Conservation (phyloP, 306 rosid genomes). For the Nissolia schottii region DNA sequence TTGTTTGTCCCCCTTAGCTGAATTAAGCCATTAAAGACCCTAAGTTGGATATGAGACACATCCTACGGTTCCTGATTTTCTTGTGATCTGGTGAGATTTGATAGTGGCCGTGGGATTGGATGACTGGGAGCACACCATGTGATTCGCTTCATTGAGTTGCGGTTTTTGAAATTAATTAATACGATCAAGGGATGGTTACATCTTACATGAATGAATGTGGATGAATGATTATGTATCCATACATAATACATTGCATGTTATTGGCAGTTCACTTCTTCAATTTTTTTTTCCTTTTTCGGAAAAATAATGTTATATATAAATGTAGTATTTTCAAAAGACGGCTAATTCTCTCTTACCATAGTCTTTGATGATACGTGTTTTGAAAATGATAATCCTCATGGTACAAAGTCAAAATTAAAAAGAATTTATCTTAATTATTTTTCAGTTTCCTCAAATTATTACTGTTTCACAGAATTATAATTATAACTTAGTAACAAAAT, state of each 20-base stretch:
- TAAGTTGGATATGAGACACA: slow-evolving; percentile 50
- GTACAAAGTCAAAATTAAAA: too few relatives aligned
- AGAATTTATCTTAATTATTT: too few relatives aligned
- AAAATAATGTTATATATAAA: too few relatives aligned
- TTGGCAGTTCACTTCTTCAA: too few relatives aligned
- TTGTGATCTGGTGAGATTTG: slow-evolving; percentile 38
- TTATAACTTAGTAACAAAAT: too few relatives aligned
- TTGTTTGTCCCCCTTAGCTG: slow-evolving; percentile 29
- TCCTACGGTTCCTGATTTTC: slow-evolving; percentile 42
- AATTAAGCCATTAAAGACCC: slow-evolving; percentile 33
- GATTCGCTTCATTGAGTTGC: slow-evolving; percentile 30
- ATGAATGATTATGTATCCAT: background rate
- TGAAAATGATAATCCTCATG: too few relatives aligned
- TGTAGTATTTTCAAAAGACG: too few relatives aligned
- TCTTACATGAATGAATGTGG: background rate
- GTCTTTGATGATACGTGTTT: too few relatives aligned
- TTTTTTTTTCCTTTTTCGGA: too few relatives aligned
- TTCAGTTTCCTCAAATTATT: too few relatives aligned
- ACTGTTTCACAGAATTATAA: too few relatives aligned
- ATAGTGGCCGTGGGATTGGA: slow-evolving; percentile 40
- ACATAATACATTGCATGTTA: background rate
- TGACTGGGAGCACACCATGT: slow-evolving; percentile 52
- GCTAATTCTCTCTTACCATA: too few relatives aligned
- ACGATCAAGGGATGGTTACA: background rate
- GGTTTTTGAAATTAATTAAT: slow-evolving; percentile 7